phyloP scores from a whole-genome alignment of 345 rosid species.

The Passiflora organensis region DNA sequence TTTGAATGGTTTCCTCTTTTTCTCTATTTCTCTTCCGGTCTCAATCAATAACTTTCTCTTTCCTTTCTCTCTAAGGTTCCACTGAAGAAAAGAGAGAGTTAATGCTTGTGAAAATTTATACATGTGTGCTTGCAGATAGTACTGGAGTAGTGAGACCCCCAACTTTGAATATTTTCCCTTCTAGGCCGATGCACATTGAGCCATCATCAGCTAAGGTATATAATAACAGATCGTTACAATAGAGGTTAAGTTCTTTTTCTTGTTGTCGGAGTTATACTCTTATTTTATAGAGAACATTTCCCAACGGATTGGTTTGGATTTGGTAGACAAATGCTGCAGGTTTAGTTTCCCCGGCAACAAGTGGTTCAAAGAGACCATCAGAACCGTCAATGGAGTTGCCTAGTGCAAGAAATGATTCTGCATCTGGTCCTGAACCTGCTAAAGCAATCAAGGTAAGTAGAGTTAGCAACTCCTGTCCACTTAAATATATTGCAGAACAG shows the following conservation, averaged over 20 bases:
- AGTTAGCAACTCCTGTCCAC: background rate
- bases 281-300: background rate
- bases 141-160: conserved; percentile 76
- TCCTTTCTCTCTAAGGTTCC: background rate
- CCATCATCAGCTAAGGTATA: conserved; percentile 43
- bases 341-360: conserved; percentile 22
- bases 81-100: background rate
- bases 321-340: conserved; percentile 21
- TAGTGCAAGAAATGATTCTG: conserved; percentile 22
- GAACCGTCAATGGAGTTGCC: conserved; percentile 33
- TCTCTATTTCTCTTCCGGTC: conserved; percentile 5
- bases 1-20: conserved; percentile 10
- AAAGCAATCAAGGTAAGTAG: conserved; percentile 41
- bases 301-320: conserved; percentile 20
- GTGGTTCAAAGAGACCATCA: conserved; percentile 40
- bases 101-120: conserved; percentile 9
- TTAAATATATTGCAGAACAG: background rate
- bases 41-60: conserved; percentile 1
- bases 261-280: background rate
- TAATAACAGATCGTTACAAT: conserved; percentile 11
- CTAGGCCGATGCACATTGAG: conserved; percentile 89
- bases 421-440: conserved; percentile 22
- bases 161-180: conserved; percentile 93
- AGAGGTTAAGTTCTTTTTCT: background rate
- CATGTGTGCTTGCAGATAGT: conserved; percentile 48